phyloP scores from a whole-genome alignment of 176 grass and related monocot genomes.

The Cenchrus fungigraminus region DNA sequence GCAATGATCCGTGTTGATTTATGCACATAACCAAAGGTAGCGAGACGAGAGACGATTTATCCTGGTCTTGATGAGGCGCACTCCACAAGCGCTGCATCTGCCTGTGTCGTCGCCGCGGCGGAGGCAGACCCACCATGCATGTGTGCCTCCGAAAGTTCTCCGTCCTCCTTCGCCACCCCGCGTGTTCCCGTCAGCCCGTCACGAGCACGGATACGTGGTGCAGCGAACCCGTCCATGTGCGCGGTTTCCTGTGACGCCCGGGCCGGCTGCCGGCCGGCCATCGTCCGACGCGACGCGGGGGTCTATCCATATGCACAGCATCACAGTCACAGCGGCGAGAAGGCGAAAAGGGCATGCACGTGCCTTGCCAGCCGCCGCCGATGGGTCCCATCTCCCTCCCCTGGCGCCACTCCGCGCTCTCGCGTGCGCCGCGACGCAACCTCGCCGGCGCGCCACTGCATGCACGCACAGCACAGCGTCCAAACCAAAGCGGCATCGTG shows the following conservation, averaged over 20 bases:
- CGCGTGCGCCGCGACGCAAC: neutral
- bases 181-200: neutral
- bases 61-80: too few relatives aligned
- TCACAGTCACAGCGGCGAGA: neutral
- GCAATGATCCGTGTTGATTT: neutral
- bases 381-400: neutral
- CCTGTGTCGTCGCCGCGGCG: constrained; percentile 6
- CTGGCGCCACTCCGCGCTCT: neutral
- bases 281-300: neutral
- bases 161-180: neutral
- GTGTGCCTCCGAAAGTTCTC: neutral
- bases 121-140: neutral
- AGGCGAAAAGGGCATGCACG: neutral
- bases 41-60: too few relatives aligned
- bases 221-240: constrained; percentile 30
- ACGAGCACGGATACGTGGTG: neutral
- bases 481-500: neutral
- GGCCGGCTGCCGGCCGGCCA: neutral
- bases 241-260: neutral
- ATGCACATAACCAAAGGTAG: neutral
- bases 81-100: neutral
- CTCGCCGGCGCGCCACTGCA: neutral
- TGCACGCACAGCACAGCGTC: too few relatives aligned
- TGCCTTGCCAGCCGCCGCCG: neutral
- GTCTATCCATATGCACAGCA: neutral